A percentile compares a stretch with the other conserved stretches of the same genome.
Conservation (phyloP, 768 basidiomycete species). For the Aureoboletus auriporus region DNA sequence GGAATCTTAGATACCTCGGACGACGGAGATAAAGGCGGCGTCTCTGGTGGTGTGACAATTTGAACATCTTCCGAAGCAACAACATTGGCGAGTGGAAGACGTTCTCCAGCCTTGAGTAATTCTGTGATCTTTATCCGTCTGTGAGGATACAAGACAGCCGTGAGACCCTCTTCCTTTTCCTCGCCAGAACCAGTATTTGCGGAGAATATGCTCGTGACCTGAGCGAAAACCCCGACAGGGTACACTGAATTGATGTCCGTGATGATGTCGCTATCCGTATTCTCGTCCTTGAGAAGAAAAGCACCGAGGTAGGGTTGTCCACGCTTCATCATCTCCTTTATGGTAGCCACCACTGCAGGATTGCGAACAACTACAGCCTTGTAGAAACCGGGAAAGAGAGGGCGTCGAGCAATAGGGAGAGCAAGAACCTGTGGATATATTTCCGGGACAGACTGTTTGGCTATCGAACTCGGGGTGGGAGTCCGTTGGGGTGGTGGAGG, state of each 20-base stretch:
- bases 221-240: slow-evolving; percentile 92
- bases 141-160: slow-evolving; percentile 92
- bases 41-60: slow-evolving; percentile 44
- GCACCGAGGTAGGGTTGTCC: slow-evolving; percentile 97
- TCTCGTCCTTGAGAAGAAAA: slow-evolving; percentile 92
- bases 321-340: slow-evolving; percentile 95
- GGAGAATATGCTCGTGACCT: slow-evolving; percentile 91
- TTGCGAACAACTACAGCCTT: slow-evolving; percentile 94
- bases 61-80: slow-evolving; percentile 37
- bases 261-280: slow-evolving; percentile 89
- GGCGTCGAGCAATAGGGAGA: slow-evolving; percentile 90
- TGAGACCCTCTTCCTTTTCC: slow-evolving; percentile 84
- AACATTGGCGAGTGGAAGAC: slow-evolving; percentile 31
- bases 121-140: slow-evolving; percentile 86
- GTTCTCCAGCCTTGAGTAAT: slow-evolving; percentile 64
- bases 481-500: slow-evolving; percentile 36
- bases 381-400: slow-evolving; percentile 97
- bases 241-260: slow-evolving; percentile 85
- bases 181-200: slow-evolving; percentile 50
- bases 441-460: slow-evolving; percentile 86
- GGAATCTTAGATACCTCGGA: slow-evolving; percentile 23
- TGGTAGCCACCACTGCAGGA: slow-evolving; percentile 85
- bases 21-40: slow-evolving; percentile 30
- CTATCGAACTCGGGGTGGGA: slow-evolving; percentile 51
- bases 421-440: slow-evolving; percentile 92